These are phyloP conservation scores for Sphagnum tenellum DNA, from an alignment of 225 moss, liverwort and hornwort genomes.

Conservation along the genomic window DNA sequence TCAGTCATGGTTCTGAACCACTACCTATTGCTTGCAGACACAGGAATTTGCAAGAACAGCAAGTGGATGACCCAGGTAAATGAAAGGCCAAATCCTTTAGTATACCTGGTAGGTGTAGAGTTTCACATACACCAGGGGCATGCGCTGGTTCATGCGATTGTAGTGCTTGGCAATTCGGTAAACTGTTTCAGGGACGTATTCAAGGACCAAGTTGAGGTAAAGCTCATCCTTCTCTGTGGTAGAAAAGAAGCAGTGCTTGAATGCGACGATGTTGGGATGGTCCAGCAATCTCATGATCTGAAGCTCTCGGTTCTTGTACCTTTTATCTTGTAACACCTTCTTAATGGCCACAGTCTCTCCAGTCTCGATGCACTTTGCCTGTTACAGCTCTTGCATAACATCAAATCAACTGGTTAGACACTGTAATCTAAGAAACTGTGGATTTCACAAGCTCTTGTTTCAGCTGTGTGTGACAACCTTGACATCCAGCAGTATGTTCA, in stretches of 20 bases:
- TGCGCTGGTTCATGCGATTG: slow-evolving; percentile 55
- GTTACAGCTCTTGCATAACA: not conserved
- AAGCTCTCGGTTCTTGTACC: slow-evolving; percentile 94
- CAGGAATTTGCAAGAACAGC: too few species aligned
- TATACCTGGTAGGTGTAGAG: slow-evolving; percentile 54
- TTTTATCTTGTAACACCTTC: slow-evolving; percentile 91
- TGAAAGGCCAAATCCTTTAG: too few species aligned
- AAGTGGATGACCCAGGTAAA: too few species aligned
- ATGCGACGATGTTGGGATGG: slow-evolving; percentile 90
- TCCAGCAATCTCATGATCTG: slow-evolving; percentile 97
- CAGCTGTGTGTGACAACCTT: too few species aligned
- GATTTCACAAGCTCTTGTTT: too few species aligned
- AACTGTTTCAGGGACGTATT: slow-evolving; percentile 60
- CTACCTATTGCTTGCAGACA: too few species aligned
- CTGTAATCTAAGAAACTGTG: too few species aligned
- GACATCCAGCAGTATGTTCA: too few species aligned
- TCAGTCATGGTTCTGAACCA: too few species aligned
- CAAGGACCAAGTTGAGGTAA: slow-evolving; percentile 59
- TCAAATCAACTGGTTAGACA: too few species aligned
- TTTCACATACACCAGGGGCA: slow-evolving; percentile 63
- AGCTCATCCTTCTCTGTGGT: slow-evolving; percentile 72
- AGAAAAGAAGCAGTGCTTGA: slow-evolving; percentile 98
- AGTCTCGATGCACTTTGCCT: slow-evolving; percentile 98
- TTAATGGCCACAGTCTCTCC: slow-evolving; percentile 98
- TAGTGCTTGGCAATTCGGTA: slow-evolving; percentile 62